phyloP scores from a whole-genome alignment of 2,329 filamentous ascomycete genomes.

The Thyridium curvatum region DNA sequence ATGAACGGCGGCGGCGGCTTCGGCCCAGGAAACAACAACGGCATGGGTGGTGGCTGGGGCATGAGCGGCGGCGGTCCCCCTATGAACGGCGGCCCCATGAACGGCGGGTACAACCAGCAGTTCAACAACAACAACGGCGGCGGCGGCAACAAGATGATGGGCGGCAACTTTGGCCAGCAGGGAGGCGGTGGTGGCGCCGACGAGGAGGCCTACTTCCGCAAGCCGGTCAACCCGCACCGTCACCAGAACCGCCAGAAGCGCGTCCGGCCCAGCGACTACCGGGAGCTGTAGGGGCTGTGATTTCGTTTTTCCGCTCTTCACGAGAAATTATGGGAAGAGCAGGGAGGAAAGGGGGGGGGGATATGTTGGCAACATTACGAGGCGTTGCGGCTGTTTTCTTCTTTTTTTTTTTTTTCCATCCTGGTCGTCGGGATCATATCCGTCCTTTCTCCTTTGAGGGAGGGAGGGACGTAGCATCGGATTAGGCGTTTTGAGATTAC shows the following conservation, averaged over 20 bases:
- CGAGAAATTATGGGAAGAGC: no score
- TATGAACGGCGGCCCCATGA: constrained; percentile 22
- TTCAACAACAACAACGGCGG: constrained; percentile 10
- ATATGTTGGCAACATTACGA: no score
- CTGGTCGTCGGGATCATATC: no score
- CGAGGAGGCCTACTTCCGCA: constrained; percentile 89
- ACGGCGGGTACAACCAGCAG: constrained; percentile 22
- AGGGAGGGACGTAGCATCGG: no score
- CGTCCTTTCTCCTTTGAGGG: no score
- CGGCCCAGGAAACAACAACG: constrained; percentile 2
- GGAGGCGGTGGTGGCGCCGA: constrained; percentile 48
- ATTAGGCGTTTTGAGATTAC: no score
- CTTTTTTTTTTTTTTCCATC: no score
- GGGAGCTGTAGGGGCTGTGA: constrained; percentile 57
- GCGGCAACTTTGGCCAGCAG: constrained; percentile 34
- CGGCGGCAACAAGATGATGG: constrained; percentile 13
- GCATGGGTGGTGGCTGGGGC: constrained; percentile 1
- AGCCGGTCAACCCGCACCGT: constrained; percentile 90
- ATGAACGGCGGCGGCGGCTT: constrained; percentile 21
- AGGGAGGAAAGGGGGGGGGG: no score
- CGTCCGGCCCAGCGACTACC: constrained; percentile 83
- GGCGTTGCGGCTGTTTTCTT: no score
- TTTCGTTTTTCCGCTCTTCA: no score
- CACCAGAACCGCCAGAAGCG: constrained; percentile 76
- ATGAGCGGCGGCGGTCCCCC: constrained; percentile 3